These are phyloP conservation scores for Colletotrichum cordylinicola DNA, from an alignment of 2,329 filamentous ascomycete species.

Conservation along the genomic window DNA sequence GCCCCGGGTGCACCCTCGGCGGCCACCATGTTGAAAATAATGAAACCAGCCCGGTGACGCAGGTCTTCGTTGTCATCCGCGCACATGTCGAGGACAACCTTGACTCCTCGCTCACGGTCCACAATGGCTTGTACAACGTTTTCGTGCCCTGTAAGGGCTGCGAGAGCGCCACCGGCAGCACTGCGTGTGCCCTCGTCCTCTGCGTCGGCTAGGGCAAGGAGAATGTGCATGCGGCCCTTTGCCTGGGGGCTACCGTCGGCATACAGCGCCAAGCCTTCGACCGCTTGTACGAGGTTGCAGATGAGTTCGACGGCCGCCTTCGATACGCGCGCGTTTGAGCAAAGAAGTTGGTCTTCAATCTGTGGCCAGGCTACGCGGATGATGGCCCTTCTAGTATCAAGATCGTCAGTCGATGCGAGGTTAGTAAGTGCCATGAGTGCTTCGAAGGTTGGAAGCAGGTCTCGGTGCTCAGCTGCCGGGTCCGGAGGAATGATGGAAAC, in stretches of 20 bases:
- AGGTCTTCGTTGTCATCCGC: slow-evolving; percentile 74
- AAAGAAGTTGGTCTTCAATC: slow-evolving; percentile 84
- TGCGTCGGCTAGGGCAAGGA: slow-evolving; percentile 87
- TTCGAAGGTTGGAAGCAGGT: slow-evolving; percentile 90
- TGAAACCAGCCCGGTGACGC: slow-evolving; percentile 76
- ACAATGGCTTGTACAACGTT: slow-evolving; percentile 75
- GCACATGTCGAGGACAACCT: slow-evolving; percentile 82
- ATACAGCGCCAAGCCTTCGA: slow-evolving; percentile 71
- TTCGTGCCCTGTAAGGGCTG: slow-evolving; percentile 82
- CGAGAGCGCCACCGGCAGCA: slow-evolving; percentile 87
- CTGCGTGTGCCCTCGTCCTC: slow-evolving; percentile 81
- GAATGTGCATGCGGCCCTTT: slow-evolving; percentile 77
- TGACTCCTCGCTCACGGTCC: slow-evolving; percentile 72
- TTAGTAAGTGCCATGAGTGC: slow-evolving; percentile 92
- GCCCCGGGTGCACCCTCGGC: slow-evolving; percentile 70
- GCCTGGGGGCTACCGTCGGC: slow-evolving; percentile 72
- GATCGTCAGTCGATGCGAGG: slow-evolving; percentile 79
- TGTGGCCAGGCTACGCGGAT: slow-evolving; percentile 76
- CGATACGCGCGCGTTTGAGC: slow-evolving; percentile 75
- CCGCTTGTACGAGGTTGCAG: slow-evolving; percentile 83
- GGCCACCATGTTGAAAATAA: slow-evolving; percentile 74
- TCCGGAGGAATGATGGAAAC: slow-evolving; percentile 74
- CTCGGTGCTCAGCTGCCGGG: slow-evolving; percentile 66
- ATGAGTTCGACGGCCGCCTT: slow-evolving; percentile 88
- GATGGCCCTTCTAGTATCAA: slow-evolving; percentile 69